Evolutionary conservation across 371 early-diverging fungal species (phyloP).

Genomic region (Entomophthora muscae): DNA sequence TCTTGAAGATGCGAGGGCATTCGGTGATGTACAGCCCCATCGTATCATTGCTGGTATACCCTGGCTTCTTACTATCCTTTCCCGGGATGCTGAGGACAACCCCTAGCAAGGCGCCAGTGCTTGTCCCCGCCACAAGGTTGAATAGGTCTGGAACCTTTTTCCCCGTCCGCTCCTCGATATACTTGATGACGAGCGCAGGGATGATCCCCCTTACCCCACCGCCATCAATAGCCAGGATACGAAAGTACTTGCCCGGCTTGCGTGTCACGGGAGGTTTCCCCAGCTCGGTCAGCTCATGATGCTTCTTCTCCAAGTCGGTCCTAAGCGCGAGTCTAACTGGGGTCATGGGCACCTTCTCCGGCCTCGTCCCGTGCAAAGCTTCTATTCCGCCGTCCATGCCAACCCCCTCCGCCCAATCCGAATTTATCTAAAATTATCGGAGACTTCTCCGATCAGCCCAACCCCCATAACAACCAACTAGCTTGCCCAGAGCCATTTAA

Average conservation of each 20-base stretch:
- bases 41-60: background rate
- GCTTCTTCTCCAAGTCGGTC: too few species aligned
- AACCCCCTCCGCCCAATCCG: too few species aligned
- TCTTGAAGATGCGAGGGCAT: background rate
- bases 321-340: too few species aligned
- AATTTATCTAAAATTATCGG: too few species aligned
- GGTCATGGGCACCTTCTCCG: too few species aligned
- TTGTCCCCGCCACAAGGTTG: conserved; percentile 9
- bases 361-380: too few species aligned
- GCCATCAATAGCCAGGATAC: conserved; percentile 9
- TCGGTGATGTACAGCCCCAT: conserved; percentile 1
- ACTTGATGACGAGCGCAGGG: conserved; percentile 6
- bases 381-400: too few species aligned
- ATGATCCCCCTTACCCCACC: conserved; percentile 11
- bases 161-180: conserved; percentile 1
- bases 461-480: too few species aligned
- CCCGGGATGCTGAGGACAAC: background rate
- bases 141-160: background rate
- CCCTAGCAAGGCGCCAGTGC: conserved; percentile 10
- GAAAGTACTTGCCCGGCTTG: conserved; percentile 1
- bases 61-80: background rate
- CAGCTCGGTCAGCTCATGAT: too few species aligned
- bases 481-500: too few species aligned
- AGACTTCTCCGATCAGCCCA: too few species aligned
- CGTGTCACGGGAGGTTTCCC: too few species aligned